Evolutionary conservation across 208 protist species (phyloP), one percentile per base, ranked within the genome.

Genomic region (Chromosphaera perkinsii): DNA sequence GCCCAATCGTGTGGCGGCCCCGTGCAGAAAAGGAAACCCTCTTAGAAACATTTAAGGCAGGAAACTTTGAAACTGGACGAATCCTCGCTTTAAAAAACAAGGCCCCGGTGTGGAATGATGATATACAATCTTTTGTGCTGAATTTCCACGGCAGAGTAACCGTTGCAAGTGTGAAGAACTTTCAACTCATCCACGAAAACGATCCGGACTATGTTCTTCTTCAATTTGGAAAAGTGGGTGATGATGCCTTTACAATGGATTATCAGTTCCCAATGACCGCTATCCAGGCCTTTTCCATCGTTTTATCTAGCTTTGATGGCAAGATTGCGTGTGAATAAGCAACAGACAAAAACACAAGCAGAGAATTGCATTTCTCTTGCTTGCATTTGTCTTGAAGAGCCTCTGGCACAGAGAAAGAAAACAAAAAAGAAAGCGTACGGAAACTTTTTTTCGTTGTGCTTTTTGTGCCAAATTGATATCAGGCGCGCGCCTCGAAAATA

Each of bases 131-230:
- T 14, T 88, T 85, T 65, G 70, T 85, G 17, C 65, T 88, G 14
- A 85, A 88, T 57, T 88, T 88, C 61, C 66, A 80, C 29, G 81
- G 84, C 4, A 73, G 84, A 36, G 84, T 88, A 20, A 88, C 82
- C 37, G 51, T 81, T 43, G 72, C 84, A 7, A 80, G 71, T 20
- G 81, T 89, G 9, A 88, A 88, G 59, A 88, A 88, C 64, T 88
- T 88, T 69, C 84, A 88, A 57, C 51, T 88, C 3, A n/a, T 7
- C 39, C 17, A 45, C 17, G 10, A 7, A 45, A 45, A 61, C 12
- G 32, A 61, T 54, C 33, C 14, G 26, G 73, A 76, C n/a, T 31
- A 68, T 26, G 61, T 88, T 20, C 2, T 88, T 20, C 64, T 88
- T 64, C 83, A 88, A 58, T 85, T 88, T 51, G 84, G 84, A n/a